A percentile compares a stretch with the other conserved stretches of the same genome.
Conservation (phyloP, 2,329 filamentous ascomycete genomes). For the Rhynchosporium secalis region DNA sequence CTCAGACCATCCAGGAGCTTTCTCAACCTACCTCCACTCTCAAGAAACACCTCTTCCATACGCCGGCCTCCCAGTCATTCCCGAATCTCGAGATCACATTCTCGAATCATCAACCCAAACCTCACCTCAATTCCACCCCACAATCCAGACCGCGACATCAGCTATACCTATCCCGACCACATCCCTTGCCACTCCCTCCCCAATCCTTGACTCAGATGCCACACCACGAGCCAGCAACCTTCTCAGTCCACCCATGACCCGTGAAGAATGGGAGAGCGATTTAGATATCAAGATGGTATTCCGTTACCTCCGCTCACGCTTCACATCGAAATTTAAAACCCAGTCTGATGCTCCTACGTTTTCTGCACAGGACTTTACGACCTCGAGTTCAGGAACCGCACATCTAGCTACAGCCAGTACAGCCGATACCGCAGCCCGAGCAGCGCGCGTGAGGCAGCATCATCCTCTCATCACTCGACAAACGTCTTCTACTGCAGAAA, state of each 20-base stretch:
- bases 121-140: conserved; percentile 35
- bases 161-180: conserved; percentile 31
- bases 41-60: conserved; percentile 70
- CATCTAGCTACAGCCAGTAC: conserved; percentile 52
- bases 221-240: conserved; percentile 30
- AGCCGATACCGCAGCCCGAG: conserved; percentile 71
- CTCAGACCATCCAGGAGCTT: conserved; percentile 84
- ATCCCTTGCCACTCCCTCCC: conserved; percentile 18
- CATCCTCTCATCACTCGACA: conserved; percentile 75
- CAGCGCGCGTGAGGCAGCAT: conserved; percentile 81
- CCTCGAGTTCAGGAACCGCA: conserved; percentile 41
- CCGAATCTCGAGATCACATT: conserved; percentile 47
- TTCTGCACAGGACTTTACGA: conserved; percentile 41
- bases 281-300: conserved; percentile 92
- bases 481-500: conserved; percentile 17
- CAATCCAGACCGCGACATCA: conserved; percentile 29
- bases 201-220: conserved; percentile 24
- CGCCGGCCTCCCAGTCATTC: conserved; percentile 70
- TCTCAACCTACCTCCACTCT: conserved; percentile 73
- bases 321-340: conserved; percentile 51
- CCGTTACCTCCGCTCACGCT: conserved; percentile 77
- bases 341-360: conserved; percentile 41
- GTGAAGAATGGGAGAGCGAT: conserved; percentile 79
- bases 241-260: conserved; percentile 26
- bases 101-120: conserved; percentile 19